Conservation (phyloP, 768 basidiomycete species). For the Mycena kentingensis region DNA sequence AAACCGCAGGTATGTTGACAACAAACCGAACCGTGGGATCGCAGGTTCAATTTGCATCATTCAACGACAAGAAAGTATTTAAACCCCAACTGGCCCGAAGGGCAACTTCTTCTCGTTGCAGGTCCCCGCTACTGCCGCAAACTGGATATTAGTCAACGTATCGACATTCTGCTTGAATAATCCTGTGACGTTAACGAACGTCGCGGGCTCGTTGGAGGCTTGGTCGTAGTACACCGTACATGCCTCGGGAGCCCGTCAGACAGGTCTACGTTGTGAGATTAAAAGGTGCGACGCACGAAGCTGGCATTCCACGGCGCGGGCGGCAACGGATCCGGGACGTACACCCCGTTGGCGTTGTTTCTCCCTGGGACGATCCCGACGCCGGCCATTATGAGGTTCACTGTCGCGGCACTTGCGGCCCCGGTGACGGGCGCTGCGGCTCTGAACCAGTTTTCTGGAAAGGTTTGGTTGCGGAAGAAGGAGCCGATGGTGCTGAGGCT, state of each 20-base stretch:
- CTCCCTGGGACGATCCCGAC: constrained; percentile 4
- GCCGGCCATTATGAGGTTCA: constrained; percentile 1
- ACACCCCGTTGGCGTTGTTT: constrained; percentile 8
- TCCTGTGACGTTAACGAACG: constrained; percentile 15
- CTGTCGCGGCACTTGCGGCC: neutral
- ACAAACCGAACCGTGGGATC: too few species aligned
- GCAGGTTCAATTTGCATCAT: too few species aligned
- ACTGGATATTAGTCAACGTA: constrained; percentile 14
- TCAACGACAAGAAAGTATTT: too few species aligned
- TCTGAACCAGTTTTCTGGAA: constrained; percentile 15
- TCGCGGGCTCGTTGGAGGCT: constrained; percentile 1
- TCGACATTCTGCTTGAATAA: constrained; percentile 17
- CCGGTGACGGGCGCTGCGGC: constrained; percentile 9
- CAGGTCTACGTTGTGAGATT: neutral
- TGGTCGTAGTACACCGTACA: constrained; percentile 18
- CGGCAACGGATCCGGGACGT: constrained; percentile 7
- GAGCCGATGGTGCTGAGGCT: constrained; percentile 14
- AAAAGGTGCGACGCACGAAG: neutral
- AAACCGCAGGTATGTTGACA: too few species aligned
- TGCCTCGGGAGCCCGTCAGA: neutral
- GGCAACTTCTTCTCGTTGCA: too few species aligned
- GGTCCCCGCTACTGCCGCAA: constrained; percentile 2
- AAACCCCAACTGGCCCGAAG: too few species aligned
- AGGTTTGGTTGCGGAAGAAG: constrained; percentile 18
- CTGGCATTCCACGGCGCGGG: constrained; percentile 10